phyloP scores from a whole-genome alignment of 306 rosid genomes.

The Nissolia schottii region DNA sequence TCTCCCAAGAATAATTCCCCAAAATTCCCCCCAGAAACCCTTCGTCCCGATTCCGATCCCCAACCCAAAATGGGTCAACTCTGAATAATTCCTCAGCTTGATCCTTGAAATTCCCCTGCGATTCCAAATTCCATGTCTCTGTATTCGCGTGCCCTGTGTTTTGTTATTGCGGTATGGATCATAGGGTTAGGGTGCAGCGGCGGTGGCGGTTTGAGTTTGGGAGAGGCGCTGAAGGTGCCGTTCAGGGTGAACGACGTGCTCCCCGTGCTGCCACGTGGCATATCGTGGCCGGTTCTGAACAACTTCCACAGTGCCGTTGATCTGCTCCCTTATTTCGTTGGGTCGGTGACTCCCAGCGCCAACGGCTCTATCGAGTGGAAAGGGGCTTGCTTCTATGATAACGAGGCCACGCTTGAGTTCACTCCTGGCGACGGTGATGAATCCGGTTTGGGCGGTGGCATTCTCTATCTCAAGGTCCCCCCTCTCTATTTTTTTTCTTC shows the following conservation, averaged over 20 bases:
- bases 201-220: conserved; percentile 11
- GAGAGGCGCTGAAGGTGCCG: conserved; percentile 53
- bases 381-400: conserved; percentile 72
- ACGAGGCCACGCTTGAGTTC: conserved; percentile 55
- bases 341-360: conserved; percentile 64
- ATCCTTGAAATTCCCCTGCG: background rate
- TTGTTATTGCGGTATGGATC: conserved; percentile 23
- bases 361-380: conserved; percentile 63
- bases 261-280: conserved; percentile 65
- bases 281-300: conserved; percentile 87
- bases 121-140: background rate
- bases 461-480: conserved; percentile 65
- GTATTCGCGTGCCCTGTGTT: background rate
- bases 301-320: conserved; percentile 81
- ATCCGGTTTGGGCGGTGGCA: conserved; percentile 52
- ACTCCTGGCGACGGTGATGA: conserved; percentile 38
- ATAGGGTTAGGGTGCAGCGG: conserved; percentile 24
- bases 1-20: background rate
- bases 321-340: conserved; percentile 71
- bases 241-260: conserved; percentile 67
- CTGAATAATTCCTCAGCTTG: background rate
- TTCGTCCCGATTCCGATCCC: background rate
- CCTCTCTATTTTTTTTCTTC: background rate
- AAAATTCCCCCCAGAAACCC: no score
- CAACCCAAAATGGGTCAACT: background rate